A percentile compares a stretch with the other conserved stretches of the same genome.
Conservation (phyloP, 192 early-diverging fungal genomes). For the Gorgonomyces haynaldii region DNA sequence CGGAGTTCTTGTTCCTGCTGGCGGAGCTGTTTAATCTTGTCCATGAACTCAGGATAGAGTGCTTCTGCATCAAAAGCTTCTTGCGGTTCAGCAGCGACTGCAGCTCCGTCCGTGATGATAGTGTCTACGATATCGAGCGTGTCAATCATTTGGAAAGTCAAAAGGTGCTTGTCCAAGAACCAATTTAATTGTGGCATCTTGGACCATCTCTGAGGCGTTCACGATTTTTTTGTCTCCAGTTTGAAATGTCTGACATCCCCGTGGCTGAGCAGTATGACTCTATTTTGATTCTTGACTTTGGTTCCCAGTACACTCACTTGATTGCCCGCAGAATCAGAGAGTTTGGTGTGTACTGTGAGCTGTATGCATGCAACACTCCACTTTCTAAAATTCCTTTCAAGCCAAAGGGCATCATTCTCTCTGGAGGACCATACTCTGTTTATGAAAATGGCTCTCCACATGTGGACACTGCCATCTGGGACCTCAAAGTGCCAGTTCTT, state of each 20-base stretch:
- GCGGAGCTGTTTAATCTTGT: no score
- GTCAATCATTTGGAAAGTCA: no score
- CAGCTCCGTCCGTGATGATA: no score
- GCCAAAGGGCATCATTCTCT: conserved; percentile 93
- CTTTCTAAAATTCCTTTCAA: conserved; percentile 86
- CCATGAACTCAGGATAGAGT: no score
- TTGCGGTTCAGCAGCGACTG: no score
- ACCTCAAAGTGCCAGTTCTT: conserved; percentile 78
- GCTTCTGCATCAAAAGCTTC: no score
- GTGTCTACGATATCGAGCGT: no score
- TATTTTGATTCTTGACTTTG: conserved; percentile 98
- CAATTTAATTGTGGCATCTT: no score
- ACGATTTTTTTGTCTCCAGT: conserved; percentile 1
- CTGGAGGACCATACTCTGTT: conserved; percentile 93
- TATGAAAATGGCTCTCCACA: conserved; percentile 90
- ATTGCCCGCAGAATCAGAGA: conserved; percentile 93
- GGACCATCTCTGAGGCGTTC: not conserved
- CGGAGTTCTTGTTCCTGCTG: no score
- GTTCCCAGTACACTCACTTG: conserved; percentile 96
- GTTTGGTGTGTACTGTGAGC: conserved; percentile 97
- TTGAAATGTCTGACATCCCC: not conserved
- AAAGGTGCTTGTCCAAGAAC: no score
- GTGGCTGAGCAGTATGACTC: conserved; percentile 84
- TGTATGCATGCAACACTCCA: conserved; percentile 93
- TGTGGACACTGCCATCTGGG: conserved; percentile 83